phyloP scores from a whole-genome alignment of 306 rosid species.

The Delonix regia region DNA sequence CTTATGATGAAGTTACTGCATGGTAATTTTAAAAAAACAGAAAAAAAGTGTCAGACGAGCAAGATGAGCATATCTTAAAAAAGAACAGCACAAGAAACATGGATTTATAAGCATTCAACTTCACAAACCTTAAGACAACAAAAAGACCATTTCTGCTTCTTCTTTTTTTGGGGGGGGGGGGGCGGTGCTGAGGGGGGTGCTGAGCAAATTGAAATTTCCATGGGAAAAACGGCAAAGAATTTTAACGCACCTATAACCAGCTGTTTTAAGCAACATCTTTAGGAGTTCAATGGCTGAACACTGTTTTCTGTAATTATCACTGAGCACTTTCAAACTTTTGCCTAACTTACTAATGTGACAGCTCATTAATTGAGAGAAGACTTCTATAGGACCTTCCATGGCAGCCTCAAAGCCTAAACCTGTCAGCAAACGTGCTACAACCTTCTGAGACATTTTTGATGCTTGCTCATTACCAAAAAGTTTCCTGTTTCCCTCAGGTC shows the following conservation, averaged over 20 bases:
- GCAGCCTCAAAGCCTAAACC: constrained; percentile 79
- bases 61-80: not conserved
- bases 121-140: not conserved
- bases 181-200: too few relatives aligned
- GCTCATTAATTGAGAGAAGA: constrained; percentile 76
- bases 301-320: constrained; percentile 86
- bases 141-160: not conserved
- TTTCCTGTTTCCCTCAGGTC: constrained; percentile 58
- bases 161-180: not conserved
- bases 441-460: constrained; percentile 62
- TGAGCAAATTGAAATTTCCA: not conserved
- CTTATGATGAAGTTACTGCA: not conserved
- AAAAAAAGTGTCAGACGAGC: not conserved
- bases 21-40: not conserved
- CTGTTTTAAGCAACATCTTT: constrained; percentile 85
- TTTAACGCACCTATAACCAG: constrained; percentile 71
- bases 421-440: constrained; percentile 62
- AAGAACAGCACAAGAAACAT: not conserved
- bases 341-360: constrained; percentile 73
- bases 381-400: constrained; percentile 76
- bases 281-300: constrained; percentile 81
- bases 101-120: not conserved
- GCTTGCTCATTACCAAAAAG: constrained; percentile 71
- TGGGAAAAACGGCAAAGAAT: not conserved
- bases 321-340: constrained; percentile 66